These are phyloP conservation scores for Sporothrix euskadiensis DNA, from an alignment of 2,329 filamentous ascomycete genomes.

Conservation along the genomic window DNA sequence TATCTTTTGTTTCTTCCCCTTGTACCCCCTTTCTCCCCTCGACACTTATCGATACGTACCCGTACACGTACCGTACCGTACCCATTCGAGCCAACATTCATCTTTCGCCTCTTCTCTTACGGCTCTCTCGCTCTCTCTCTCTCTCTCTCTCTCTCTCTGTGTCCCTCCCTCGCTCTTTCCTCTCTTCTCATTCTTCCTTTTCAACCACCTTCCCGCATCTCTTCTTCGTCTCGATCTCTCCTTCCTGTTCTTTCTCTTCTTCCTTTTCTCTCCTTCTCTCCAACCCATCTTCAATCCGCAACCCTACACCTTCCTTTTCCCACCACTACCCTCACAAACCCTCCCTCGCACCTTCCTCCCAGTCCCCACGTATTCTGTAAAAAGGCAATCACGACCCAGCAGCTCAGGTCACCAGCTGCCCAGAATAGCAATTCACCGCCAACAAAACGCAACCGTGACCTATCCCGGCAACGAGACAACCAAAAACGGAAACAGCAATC, in stretches of 20 bases:
- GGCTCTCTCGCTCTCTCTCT: neutral
- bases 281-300: no score
- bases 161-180: neutral
- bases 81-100: neutral
- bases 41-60: neutral
- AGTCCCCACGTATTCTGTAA: neutral
- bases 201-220: neutral
- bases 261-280: conserved; percentile 7
- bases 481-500: neutral
- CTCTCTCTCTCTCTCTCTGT: neutral
- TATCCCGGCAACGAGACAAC: neutral
- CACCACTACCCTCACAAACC: neutral
- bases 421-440: neutral
- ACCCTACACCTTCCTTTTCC: neutral
- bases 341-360: neutral
- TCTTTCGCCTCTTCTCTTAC: neutral
- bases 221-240: neutral
- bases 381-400: neutral
- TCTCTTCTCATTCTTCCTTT: neutral
- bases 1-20: neutral
- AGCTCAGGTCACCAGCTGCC: neutral
- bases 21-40: neutral
- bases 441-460: neutral
- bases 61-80: neutral
- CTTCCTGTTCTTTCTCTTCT: neutral